A percentile compares a stretch with the other conserved stretches of the same genome.
phyloP scores from a whole-genome alignment of 352 stramenopile genomes.

The Phytophthora rubi region DNA sequence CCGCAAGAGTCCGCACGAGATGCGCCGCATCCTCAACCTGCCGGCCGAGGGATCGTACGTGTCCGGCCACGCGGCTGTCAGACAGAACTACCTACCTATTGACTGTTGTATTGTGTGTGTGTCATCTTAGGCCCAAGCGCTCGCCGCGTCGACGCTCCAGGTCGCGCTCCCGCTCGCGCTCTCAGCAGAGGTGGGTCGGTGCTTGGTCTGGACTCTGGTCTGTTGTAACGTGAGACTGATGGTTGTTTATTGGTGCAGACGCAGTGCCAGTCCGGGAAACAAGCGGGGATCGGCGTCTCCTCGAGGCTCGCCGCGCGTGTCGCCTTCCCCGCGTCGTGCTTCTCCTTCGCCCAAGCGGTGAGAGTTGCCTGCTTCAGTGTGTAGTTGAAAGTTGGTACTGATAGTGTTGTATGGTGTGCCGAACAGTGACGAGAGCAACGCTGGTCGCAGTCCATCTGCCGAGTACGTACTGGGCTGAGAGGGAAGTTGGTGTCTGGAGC shows the following conservation, averaged over 20 bases:
- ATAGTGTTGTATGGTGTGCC: not conserved
- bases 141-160: constrained; percentile 34
- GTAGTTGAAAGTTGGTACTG: not conserved
- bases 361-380: constrained; percentile 1
- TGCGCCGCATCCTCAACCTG: constrained; percentile 53
- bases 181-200: constrained; percentile 21
- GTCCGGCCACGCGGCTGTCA: not conserved
- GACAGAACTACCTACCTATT: not conserved
- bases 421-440: constrained; percentile 18
- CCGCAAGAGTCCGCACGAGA: constrained; percentile 80
- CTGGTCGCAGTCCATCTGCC: constrained; percentile 23
- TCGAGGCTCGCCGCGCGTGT: constrained; percentile 20
- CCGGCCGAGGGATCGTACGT: constrained; percentile 29
- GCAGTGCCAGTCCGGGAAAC: constrained; percentile 28
- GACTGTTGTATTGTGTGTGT: not conserved
- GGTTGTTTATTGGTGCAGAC: constrained; percentile 6
- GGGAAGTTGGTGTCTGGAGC: not conserved
- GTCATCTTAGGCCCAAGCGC: constrained; percentile 14
- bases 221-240: not conserved
- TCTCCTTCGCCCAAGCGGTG: constrained; percentile 35
- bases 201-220: not conserved
- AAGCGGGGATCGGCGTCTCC: constrained; percentile 25
- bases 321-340: constrained; percentile 20
- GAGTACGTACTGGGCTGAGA: constrained; percentile 17
- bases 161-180: constrained; percentile 33